Evolutionary conservation across 2,329 filamentous ascomycete species (phyloP), one percentile per base, ranked within the genome.

Genomic region (Talaromyces amestolkiae): DNA sequence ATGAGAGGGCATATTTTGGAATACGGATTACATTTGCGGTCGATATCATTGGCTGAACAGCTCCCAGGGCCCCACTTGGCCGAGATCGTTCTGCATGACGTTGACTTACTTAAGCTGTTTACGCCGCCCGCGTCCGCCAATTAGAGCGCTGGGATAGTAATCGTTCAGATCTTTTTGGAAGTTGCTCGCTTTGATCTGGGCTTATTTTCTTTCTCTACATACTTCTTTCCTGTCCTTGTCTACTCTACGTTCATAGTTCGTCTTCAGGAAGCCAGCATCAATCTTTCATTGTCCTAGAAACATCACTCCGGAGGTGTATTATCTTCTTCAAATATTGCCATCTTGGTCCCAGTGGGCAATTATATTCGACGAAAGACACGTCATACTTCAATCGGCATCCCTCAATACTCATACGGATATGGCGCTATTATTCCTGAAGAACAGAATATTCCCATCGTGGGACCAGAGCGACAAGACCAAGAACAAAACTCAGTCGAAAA

Each of bases 371-470:
- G 27, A 19, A 10, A 54, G 17, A 33, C 19, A 54, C 27, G 5
- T 35, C 51, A 35, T 19, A 31, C 7, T 45, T 22, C 15, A 45
- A 22, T 45, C 19, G 9, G 9, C 43, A 45, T 45, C 41, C n/a
- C 15, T 60, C 35, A 51, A 31, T 45, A 41, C 33, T 54, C 24
- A 43, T 22, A 58, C 27, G 27, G 7, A 45, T 49, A 79, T 78
- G 76, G 76, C 76, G n/a, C 69, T 78, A n/a, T 66, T 77, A 22
- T 78, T 78, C 58, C 49, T 78, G 66, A 78, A 77, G 65, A 71
- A 76, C 56, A 78, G 75, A 59, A 67, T 79, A 33, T 77, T 78
- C 51, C 75, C 76, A 1, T 66, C 53, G 9, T 60, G 51, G 60
- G 31, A 43, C 59, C 51, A 47, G 45, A 31, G 22, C 35, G 49